Evolutionary conservation across 2,329 filamentous ascomycete species (phyloP).

Genomic region (Raffaelea albimanens): DNA sequence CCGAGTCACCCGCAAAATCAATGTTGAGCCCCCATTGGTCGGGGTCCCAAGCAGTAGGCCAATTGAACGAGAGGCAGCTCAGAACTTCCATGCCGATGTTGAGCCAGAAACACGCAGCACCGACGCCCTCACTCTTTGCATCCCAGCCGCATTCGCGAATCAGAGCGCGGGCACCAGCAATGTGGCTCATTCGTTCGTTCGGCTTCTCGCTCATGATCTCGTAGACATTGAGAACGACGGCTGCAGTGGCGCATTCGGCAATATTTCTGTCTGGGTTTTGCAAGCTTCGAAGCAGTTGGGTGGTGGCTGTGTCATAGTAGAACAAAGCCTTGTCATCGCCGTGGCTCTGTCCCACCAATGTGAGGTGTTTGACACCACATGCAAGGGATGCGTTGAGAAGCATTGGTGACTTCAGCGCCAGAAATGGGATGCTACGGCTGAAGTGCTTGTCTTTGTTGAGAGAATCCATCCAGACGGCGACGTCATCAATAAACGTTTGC

Average conservation of each 20-base stretch:
- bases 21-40: conserved; percentile 84
- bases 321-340: conserved; percentile 67
- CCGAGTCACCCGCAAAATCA: conserved; percentile 38
- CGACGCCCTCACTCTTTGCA: conserved; percentile 67
- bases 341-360: conserved; percentile 56
- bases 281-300: conserved; percentile 63
- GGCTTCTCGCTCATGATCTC: conserved; percentile 83
- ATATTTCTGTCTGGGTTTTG: conserved; percentile 81
- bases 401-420: conserved; percentile 76
- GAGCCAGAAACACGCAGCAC: conserved; percentile 87
- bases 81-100: conserved; percentile 88
- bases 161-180: conserved; percentile 71
- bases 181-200: conserved; percentile 78
- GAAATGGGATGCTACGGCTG: conserved; percentile 71
- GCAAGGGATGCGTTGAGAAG: conserved; percentile 81
- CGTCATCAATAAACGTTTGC: conserved; percentile 85
- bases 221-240: conserved; percentile 83
- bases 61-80: conserved; percentile 78
- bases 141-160: conserved; percentile 90
- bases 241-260: conserved; percentile 75
- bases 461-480: conserved; percentile 90
- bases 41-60: conserved; percentile 79
- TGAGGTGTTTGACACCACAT: conserved; percentile 76
- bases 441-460: conserved; percentile 84
- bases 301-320: conserved; percentile 81